Evolutionary conservation across 768 basidiomycete species (phyloP).

Genomic region (Lentinula boryana): DNA sequence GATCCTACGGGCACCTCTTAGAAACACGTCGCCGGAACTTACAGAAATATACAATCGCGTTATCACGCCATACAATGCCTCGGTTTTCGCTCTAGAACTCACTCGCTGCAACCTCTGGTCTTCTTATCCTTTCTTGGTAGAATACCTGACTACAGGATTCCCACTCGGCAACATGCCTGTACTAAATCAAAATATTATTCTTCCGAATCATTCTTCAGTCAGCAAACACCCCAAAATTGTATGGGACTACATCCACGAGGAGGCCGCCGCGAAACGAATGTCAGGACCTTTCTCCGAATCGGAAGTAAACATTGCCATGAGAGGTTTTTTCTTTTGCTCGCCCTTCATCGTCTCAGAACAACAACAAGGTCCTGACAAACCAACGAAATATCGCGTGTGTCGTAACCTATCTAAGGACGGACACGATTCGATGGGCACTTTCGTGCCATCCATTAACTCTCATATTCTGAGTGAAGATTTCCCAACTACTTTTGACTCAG

Average conservation of each 20-base stretch:
- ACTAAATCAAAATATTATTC: neutral
- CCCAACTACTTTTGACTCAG: constrained; percentile 11
- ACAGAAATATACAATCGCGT: neutral
- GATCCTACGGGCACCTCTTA: neutral
- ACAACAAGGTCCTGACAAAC: constrained; percentile 10
- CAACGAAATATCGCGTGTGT: constrained; percentile 13
- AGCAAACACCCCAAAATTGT: neutral
- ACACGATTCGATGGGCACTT: neutral
- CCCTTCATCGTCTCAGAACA: constrained; percentile 13
- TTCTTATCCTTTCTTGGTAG: too few species aligned
- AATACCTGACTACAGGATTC: too few species aligned
- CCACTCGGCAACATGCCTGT: constrained; percentile 10
- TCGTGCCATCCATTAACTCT: constrained; percentile 8
- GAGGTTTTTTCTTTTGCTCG: constrained; percentile 12
- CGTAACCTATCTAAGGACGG: constrained; percentile 13
- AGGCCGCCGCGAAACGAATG: constrained; percentile 2
- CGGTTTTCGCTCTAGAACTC: too few species aligned
- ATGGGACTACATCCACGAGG: neutral
- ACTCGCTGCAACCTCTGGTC: too few species aligned
- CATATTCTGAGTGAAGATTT: constrained; percentile 11
- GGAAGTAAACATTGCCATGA: constrained; percentile 9
- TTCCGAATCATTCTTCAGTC: neutral
- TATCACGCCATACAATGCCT: constrained; percentile 31
- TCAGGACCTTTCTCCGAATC: constrained; percentile 11
- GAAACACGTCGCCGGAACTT: neutral